Percentiles rank a stretch among this genome's conserved stretches.
Conservation (phyloP, 805 yeast species). For the Metschnikowia cubensis region DNA sequence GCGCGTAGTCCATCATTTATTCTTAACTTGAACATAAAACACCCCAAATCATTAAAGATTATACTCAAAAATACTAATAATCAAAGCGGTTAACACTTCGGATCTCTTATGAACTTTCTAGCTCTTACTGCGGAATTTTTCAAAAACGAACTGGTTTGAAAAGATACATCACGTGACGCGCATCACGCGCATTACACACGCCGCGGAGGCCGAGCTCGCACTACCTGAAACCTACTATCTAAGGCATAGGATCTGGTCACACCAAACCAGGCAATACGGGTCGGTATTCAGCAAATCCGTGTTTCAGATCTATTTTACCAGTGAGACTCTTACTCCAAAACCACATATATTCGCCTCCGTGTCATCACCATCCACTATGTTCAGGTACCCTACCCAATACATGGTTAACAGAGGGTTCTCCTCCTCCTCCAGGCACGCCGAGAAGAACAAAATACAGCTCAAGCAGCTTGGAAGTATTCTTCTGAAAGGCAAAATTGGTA, state of each 20-base stretch:
- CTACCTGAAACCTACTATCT: neutral
- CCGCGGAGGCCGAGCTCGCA: constrained; percentile 2
- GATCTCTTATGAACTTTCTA: too few species aligned
- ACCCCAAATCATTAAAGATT: too few species aligned
- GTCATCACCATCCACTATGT: neutral
- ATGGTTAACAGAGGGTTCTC: neutral
- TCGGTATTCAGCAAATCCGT: too few species aligned
- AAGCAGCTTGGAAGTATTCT: constrained; percentile 30
- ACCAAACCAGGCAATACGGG: too few species aligned
- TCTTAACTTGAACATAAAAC: too few species aligned
- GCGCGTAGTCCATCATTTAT: too few species aligned
- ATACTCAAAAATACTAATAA: too few species aligned
- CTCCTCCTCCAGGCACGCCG: neutral
- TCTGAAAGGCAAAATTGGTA: constrained; percentile 29
- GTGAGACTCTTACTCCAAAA: neutral
- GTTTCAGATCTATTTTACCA: too few species aligned
- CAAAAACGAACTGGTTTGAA: too few species aligned
- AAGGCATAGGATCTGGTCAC: too few species aligned
- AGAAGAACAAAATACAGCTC: constrained; percentile 22
- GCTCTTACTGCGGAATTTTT: neutral
- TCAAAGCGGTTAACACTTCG: too few species aligned
- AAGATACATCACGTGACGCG: neutral
- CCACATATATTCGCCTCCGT: neutral
- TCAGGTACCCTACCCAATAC: neutral
- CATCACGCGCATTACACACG: neutral